Conservation (phyloP, 179 eudicot species). For the Beta lomatogona region DNA sequence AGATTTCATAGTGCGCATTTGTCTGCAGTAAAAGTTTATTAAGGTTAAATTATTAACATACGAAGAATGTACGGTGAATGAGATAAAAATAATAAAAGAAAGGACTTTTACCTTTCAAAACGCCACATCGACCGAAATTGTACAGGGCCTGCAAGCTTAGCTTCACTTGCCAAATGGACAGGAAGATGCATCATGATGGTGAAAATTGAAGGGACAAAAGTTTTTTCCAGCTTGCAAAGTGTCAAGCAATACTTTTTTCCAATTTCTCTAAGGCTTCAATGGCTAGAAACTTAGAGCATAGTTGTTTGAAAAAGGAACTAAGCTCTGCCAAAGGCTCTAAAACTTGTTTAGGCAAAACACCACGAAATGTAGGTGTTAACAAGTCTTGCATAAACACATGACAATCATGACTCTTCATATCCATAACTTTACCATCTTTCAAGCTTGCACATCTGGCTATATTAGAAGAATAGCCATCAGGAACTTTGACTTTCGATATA, state of each 20-base stretch:
- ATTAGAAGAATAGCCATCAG: conserved; percentile 26
- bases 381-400: no score
- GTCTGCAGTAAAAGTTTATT: no score
- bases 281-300: no score
- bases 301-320: no score
- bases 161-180: conserved; percentile 25
- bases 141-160: conserved; percentile 8
- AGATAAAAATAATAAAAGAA: no score
- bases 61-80: no score
- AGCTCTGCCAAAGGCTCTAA: no score
- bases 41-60: no score
- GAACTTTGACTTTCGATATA: conserved; percentile 2
- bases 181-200: conserved; percentile 28
- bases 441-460: conserved; percentile 13
- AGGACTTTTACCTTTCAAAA: conserved; percentile 5
- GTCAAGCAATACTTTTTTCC: background rate
- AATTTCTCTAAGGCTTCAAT: no score
- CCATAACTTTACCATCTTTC: conserved; percentile 5
- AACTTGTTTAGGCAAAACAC: no score
- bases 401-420: conserved; percentile 17
- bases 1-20: no score
- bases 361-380: no score
- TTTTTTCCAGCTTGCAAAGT: conserved; percentile 23
- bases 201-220: conserved; percentile 20
- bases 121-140: conserved; percentile 11